Percentiles rank a stretch among this genome's conserved stretches.
These are phyloP conservation scores for Tripidium arundinaceum DNA, from an alignment of 202 grass and related monocot genomes.

Conservation along the genomic window DNA sequence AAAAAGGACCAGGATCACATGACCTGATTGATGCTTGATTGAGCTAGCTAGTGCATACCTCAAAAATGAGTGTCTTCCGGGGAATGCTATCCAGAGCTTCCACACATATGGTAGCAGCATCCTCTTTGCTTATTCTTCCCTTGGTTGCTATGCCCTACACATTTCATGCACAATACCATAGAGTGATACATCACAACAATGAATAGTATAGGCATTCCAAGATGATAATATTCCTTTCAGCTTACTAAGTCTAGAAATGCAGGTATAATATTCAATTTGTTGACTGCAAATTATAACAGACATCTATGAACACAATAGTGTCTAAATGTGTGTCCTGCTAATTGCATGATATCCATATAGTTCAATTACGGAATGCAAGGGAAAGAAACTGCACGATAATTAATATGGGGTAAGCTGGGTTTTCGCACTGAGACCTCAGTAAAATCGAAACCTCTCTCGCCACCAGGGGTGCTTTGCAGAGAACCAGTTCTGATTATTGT, in stretches of 20 bases:
- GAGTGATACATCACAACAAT: not conserved
- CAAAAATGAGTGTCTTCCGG: constrained; percentile 47
- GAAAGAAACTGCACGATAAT: not conserved
- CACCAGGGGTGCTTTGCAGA: constrained; percentile 63
- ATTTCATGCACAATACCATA: not conserved
- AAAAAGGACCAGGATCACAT: not conserved
- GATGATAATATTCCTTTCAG: not conserved
- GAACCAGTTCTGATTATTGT: constrained; percentile 74
- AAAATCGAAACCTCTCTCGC: constrained; percentile 67
- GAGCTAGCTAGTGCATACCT: constrained; percentile 35
- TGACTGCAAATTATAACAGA: not conserved
- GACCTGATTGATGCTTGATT: not conserved
- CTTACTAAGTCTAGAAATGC: not conserved
- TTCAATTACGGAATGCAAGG: not conserved
- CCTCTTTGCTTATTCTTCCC: constrained; percentile 83
- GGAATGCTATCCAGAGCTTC: constrained; percentile 67
- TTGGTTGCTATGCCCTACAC: constrained; percentile 64
- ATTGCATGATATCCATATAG: not conserved
- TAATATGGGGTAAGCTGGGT: not conserved
- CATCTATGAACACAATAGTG: not conserved
- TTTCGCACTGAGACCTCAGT: constrained; percentile 46
- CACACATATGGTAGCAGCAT: constrained; percentile 80
- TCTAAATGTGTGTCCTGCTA: not conserved
- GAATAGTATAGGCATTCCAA: not conserved
- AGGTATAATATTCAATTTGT: not conserved